Conservation (phyloP, 2,329 filamentous ascomycete species). For the Colletotrichum euphorbiae region DNA sequence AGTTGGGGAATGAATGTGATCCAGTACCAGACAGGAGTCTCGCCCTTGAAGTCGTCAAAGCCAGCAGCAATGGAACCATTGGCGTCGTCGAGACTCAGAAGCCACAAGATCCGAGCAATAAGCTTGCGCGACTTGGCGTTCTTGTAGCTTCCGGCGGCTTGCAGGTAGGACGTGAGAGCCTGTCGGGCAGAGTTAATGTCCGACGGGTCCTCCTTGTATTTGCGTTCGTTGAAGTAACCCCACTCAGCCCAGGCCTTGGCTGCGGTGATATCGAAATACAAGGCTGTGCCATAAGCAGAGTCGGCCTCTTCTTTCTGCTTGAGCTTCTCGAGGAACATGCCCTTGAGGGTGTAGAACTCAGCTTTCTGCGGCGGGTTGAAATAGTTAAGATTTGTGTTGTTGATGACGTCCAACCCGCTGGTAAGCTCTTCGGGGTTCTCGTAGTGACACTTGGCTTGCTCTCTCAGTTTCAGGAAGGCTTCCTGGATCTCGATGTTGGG, state of each 20-base stretch:
- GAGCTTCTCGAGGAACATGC: slow-evolving; percentile 98
- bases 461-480: slow-evolving; percentile 96
- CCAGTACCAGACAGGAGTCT: slow-evolving; percentile 99
- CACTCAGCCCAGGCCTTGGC: slow-evolving; percentile 99
- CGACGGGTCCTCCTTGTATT: slow-evolving; percentile 90
- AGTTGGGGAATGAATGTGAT: slow-evolving; percentile 99
- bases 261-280: slow-evolving; percentile 95
- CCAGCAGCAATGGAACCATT: slow-evolving; percentile 85
- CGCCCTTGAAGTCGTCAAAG: slow-evolving; percentile 97
- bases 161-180: slow-evolving; percentile 94
- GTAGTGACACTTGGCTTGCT: slow-evolving; percentile 99
- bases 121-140: slow-evolving; percentile 96
- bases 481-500: slow-evolving; percentile 99
- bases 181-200: slow-evolving; percentile 89
- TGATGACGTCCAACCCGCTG: slow-evolving; percentile 96
- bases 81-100: slow-evolving; percentile 91
- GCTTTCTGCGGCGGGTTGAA: slow-evolving; percentile 97
- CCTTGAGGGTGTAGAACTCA: slow-evolving; percentile 98
- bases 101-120: slow-evolving; percentile 92
- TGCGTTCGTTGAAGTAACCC: slow-evolving; percentile 97
- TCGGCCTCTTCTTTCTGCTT: slow-evolving; percentile 92
- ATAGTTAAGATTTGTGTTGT: slow-evolving; percentile 99
- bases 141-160: slow-evolving; percentile 96
- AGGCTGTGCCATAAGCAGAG: slow-evolving; percentile 90
- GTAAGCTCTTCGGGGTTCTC: slow-evolving; percentile 93